Conservation (phyloP, 352 stramenopile genomes). For the Phytophthora sp. region DNA sequence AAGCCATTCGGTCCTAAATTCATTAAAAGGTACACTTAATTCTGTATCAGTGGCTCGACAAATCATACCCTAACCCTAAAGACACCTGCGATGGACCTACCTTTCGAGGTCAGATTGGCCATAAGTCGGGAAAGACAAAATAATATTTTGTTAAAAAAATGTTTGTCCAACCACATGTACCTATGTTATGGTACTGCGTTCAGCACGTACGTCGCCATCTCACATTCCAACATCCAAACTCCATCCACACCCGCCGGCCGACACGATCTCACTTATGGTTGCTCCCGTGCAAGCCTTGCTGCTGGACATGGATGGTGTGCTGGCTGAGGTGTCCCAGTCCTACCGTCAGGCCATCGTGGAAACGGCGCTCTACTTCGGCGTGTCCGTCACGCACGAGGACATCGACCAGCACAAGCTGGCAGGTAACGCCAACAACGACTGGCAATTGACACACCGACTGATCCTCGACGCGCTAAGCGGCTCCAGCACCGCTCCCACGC, state of each 20-base stretch:
- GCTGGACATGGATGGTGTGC: conserved; percentile 97
- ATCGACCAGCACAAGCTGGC: conserved; percentile 92
- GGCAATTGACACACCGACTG: conserved; percentile 93
- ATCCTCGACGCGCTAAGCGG: conserved; percentile 55
- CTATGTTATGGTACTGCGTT: neutral
- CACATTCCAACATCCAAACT: too few species aligned
- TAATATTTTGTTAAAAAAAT: too few species aligned
- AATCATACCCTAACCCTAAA: too few species aligned
- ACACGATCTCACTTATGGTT: too few species aligned
- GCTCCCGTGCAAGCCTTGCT: conserved; percentile 80
- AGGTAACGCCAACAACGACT: conserved; percentile 98
- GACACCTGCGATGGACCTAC: too few species aligned
- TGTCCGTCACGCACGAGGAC: conserved; percentile 84
- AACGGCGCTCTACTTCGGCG: conserved; percentile 89
- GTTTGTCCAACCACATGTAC: conserved; percentile 11
- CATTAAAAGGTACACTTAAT: neutral
- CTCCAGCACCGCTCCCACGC: conserved; percentile 41
- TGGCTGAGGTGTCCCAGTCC: conserved; percentile 95
- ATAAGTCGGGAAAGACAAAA: too few species aligned
- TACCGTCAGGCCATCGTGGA: conserved; percentile 93
- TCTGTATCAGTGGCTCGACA: too few species aligned
- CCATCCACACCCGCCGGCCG: too few species aligned
- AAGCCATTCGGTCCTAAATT: too few species aligned
- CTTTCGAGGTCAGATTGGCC: too few species aligned
- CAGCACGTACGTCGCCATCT: too few species aligned